phyloP scores from a whole-genome alignment of 805 yeast genomes.

The Sugiyamaella marilandica region DNA sequence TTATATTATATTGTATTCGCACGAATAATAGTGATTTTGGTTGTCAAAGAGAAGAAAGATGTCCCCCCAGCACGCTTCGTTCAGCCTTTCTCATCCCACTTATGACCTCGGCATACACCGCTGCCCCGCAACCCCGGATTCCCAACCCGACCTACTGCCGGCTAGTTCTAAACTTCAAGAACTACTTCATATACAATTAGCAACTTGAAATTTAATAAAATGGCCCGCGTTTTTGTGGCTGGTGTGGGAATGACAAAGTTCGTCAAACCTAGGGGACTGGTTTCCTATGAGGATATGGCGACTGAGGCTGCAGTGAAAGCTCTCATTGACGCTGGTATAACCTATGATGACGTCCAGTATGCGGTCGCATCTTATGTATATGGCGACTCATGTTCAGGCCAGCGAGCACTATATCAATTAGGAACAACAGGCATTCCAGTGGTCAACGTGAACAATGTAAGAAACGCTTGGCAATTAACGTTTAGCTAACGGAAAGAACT shows the following conservation, averaged over 20 bases:
- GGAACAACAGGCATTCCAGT: slow-evolving; percentile 27
- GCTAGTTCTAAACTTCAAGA: too few species aligned
- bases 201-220: background rate
- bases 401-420: slow-evolving; percentile 25
- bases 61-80: too few species aligned
- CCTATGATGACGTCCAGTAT: slow-evolving; percentile 23
- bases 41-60: too few species aligned
- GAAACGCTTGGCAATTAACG: background rate
- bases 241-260: slow-evolving; percentile 29
- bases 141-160: too few species aligned
- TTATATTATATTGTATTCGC: too few species aligned
- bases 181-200: too few species aligned
- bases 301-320: slow-evolving; percentile 26
- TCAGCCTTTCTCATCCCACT: too few species aligned
- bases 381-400: slow-evolving; percentile 26
- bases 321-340: slow-evolving; percentile 24
- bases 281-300: slow-evolving; percentile 25
- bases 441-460: slow-evolving; percentile 23
- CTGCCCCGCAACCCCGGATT: too few species aligned
- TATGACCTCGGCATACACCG: too few species aligned
- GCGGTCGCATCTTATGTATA: slow-evolving; percentile 23
- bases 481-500: slow-evolving; percentile 11
- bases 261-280: slow-evolving; percentile 24
- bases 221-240: slow-evolving; percentile 20
- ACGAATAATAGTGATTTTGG: too few species aligned